Evolutionary conservation across 345 rosid genomes (phyloP).

Genomic region (Capsella bursapastoris): DNA sequence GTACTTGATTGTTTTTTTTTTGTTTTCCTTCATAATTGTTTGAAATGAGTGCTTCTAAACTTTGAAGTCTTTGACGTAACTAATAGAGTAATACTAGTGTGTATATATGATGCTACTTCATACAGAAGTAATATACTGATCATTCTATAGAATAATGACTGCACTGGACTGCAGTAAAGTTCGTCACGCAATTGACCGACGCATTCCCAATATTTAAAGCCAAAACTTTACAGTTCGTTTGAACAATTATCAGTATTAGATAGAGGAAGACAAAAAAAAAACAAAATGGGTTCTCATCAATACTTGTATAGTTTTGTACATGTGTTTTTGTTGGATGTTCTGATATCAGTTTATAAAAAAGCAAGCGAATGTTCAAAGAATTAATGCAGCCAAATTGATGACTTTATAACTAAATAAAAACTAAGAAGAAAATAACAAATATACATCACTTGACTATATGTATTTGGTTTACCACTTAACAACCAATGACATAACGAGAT

Average conservation of each 20-base stretch:
- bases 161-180: neutral
- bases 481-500: neutral
- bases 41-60: neutral
- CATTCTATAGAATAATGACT: neutral
- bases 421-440: too few relatives aligned
- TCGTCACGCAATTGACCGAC: conserved; percentile 21
- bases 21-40: neutral
- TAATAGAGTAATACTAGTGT: neutral
- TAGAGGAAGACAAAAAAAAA: too few relatives aligned
- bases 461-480: neutral
- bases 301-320: neutral
- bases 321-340: neutral
- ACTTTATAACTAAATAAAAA: neutral
- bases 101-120: neutral
- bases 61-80: too few relatives aligned
- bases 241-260: too few relatives aligned
- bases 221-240: neutral
- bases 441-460: too few relatives aligned
- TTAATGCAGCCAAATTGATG: neutral
- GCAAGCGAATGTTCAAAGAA: neutral
- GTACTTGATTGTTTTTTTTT: neutral
- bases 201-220: neutral
- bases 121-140: neutral
- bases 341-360: neutral
- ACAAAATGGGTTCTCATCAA: too few relatives aligned